These are phyloP conservation scores for Adansonia gregorii DNA, from an alignment of 441 rosid genomes.

Conservation along the genomic window DNA sequence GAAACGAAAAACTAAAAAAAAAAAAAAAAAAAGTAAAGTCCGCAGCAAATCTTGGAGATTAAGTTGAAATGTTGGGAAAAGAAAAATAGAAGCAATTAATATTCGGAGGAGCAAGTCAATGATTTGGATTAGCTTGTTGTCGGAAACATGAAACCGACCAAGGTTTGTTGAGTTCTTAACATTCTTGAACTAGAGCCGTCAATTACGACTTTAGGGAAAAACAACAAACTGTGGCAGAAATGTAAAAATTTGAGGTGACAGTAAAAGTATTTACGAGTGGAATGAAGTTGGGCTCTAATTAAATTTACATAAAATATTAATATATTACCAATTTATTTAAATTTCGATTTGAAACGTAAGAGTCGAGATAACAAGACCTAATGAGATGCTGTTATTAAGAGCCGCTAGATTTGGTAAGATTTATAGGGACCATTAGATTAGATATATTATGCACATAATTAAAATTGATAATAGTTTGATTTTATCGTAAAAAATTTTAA, in stretches of 20 bases:
- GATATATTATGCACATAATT: too few species aligned
- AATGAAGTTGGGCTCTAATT: too few species aligned
- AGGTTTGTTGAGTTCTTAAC: background rate
- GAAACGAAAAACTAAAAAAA: background rate
- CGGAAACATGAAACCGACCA: constrained; percentile 8
- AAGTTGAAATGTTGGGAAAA: background rate
- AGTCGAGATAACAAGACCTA: too few species aligned
- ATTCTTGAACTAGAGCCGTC: background rate
- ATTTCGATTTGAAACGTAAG: too few species aligned
- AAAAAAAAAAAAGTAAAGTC: background rate
- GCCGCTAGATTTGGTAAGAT: too few species aligned
- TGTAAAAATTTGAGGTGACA: background rate
- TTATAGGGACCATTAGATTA: too few species aligned
- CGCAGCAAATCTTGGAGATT: background rate
- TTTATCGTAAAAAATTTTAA: too few species aligned
- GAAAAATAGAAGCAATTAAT: background rate
- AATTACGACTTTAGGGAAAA: background rate
- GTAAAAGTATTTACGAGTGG: too few species aligned
- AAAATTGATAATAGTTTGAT: too few species aligned
- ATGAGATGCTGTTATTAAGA: too few species aligned
- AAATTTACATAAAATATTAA: too few species aligned
- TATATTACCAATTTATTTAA: too few species aligned
- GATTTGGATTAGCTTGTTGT: background rate
- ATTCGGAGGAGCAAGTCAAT: background rate
- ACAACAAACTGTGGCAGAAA: background rate